A percentile compares a stretch with the other conserved stretches of the same genome.
phyloP scores from a whole-genome alignment of 768 basidiomycete genomes.

The Gyrodon lividus region DNA sequence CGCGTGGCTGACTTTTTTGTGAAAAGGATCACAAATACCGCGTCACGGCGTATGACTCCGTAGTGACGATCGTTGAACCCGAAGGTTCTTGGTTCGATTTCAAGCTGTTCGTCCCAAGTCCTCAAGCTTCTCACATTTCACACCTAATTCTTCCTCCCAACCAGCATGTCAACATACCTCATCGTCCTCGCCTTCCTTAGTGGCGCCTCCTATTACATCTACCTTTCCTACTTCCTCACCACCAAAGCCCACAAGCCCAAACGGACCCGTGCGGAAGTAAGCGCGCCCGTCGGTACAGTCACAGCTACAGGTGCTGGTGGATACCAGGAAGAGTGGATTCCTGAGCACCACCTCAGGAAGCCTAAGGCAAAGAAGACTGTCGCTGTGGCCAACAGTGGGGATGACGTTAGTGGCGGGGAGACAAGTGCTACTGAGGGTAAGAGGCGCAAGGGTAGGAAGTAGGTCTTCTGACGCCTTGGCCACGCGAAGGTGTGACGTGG shows the following conservation, averaged over 20 bases:
- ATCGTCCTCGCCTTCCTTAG: constrained; percentile 64
- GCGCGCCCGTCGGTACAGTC: constrained; percentile 53
- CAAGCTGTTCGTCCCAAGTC: constrained; percentile 60
- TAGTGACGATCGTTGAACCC: constrained; percentile 80
- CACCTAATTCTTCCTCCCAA: constrained; percentile 3
- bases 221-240: constrained; percentile 62
- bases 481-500: no score
- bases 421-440: constrained; percentile 56
- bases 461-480: constrained; percentile 6
- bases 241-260: constrained; percentile 52
- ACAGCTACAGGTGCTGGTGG: constrained; percentile 67
- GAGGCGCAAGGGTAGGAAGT: constrained; percentile 52
- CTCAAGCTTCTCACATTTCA: not conserved
- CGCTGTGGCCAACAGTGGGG: constrained; percentile 51
- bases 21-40: constrained; percentile 55
- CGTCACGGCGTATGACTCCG: constrained; percentile 69
- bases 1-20: not conserved
- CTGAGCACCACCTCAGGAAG: constrained; percentile 83
- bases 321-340: constrained; percentile 91
- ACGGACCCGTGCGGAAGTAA: constrained; percentile 45
- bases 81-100: constrained; percentile 75
- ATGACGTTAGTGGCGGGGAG: constrained; percentile 67
- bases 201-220: constrained; percentile 63
- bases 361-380: constrained; percentile 48
- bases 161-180: constrained; percentile 66